These are phyloP conservation scores for Myrmaecium sp. DNA, from an alignment of 2,329 filamentous ascomycete species.

Conservation along the genomic window DNA sequence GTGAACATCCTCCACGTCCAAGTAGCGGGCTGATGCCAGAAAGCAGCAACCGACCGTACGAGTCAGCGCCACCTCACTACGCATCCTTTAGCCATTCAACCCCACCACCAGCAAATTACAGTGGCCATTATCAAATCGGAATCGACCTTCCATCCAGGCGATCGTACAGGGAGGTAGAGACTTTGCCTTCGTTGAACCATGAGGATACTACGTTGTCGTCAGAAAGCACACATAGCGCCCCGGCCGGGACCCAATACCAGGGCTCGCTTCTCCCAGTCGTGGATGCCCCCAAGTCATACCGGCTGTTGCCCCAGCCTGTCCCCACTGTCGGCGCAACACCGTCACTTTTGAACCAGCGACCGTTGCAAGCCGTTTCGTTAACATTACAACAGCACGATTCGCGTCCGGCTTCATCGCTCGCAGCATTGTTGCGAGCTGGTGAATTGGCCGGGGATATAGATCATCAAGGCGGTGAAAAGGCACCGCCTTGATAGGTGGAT, in stretches of 20 bases:
- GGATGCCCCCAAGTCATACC: slow-evolving; percentile 17
- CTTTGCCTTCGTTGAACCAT: slow-evolving; percentile 18
- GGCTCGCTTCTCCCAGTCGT: slow-evolving; percentile 9
- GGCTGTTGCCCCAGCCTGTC: slow-evolving; percentile 21
- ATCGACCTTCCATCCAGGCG: slow-evolving; percentile 16
- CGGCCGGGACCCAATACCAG: slow-evolving; percentile 6
- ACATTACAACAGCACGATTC: slow-evolving; percentile 11
- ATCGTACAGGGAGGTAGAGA: slow-evolving; percentile 12
- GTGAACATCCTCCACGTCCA: slow-evolving; percentile 11
- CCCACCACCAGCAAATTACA: neutral
- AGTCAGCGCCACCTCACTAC: neutral
- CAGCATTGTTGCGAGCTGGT: slow-evolving; percentile 19
- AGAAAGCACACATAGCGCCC: slow-evolving; percentile 11
- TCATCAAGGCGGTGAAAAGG: slow-evolving; percentile 6
- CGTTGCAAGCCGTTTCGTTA: slow-evolving; percentile 7
- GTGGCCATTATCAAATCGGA: slow-evolving; percentile 8
- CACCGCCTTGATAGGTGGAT: slow-evolving; percentile 1
- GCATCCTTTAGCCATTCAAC: slow-evolving; percentile 1
- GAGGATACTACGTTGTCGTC: slow-evolving; percentile 24
- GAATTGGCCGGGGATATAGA: slow-evolving; percentile 20
- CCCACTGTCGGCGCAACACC: slow-evolving; percentile 13
- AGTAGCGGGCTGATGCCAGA: too few species aligned
- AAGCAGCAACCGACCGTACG: slow-evolving; percentile 1
- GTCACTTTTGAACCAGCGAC: slow-evolving; percentile 15
- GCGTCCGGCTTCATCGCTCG: slow-evolving; percentile 17